Conservation (phyloP, 2,329 filamentous ascomycete species). For the Fusarium papillatum region DNA sequence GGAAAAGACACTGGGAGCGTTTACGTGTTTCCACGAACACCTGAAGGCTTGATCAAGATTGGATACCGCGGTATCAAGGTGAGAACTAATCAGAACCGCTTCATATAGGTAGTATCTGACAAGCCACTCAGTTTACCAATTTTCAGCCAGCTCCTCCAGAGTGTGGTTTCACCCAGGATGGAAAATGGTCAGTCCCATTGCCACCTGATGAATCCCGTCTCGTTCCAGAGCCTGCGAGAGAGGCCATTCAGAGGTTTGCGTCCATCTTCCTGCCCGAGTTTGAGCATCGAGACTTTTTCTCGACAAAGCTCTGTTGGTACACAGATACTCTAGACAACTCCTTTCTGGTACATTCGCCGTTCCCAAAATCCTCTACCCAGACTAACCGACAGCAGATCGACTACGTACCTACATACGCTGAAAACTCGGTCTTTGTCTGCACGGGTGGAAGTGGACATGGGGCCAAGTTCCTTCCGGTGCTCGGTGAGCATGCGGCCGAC, state of each 20-base stretch:
- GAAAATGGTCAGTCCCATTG: conserved; percentile 7
- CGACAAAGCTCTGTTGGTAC: not conserved
- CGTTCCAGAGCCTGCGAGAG: not conserved
- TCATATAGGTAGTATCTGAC: no score
- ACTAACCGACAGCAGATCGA: conserved; percentile 39
- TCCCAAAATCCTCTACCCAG: no score
- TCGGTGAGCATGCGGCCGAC: conserved; percentile 51
- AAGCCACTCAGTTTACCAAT: not conserved
- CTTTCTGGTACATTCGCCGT: not conserved
- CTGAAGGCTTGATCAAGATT: conserved; percentile 5
- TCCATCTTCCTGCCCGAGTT: not conserved
- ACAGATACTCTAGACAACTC: conserved; percentile 1
- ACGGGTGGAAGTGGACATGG: conserved; percentile 53
- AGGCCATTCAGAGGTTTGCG: not conserved
- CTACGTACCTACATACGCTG: conserved; percentile 46
- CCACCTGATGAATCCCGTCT: not conserved
- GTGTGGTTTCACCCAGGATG: conserved; percentile 1
- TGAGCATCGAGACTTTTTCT: not conserved
- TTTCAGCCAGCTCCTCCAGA: conserved; percentile 6
- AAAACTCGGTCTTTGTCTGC: conserved; percentile 49
- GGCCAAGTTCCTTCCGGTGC: conserved; percentile 51
- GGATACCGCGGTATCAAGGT: conserved; percentile 5
- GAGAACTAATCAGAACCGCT: no score
- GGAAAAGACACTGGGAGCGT: conserved; percentile 14
- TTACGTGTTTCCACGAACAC: conserved; percentile 2